A percentile compares a stretch with the other conserved stretches of the same genome.
phyloP scores from a whole-genome alignment of 805 yeast species.

The Yamadazyma insecticola region DNA sequence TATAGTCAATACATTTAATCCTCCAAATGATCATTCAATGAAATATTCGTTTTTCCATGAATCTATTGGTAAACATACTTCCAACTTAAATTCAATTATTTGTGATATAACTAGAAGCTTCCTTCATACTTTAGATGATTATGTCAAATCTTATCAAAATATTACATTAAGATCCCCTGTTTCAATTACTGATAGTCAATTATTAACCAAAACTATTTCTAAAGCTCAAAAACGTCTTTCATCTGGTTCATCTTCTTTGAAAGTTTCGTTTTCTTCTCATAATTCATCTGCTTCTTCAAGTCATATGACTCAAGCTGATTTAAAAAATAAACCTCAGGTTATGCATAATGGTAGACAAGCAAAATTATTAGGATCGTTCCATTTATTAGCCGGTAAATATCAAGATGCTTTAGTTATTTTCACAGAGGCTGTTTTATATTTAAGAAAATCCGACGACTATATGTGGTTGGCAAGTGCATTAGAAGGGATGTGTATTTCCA shows the following conservation, averaged over 20 bases:
- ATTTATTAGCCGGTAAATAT: constrained; percentile 74
- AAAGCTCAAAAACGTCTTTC: constrained; percentile 40
- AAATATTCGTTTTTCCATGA: constrained; percentile 20
- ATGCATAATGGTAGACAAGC: constrained; percentile 67
- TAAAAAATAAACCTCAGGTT: constrained; percentile 30
- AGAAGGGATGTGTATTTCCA: constrained; percentile 72
- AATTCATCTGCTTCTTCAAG: constrained; percentile 4
- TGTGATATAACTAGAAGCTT: constrained; percentile 70
- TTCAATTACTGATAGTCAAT: constrained; percentile 48
- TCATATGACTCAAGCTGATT: constrained; percentile 14
- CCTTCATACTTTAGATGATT: constrained; percentile 57
- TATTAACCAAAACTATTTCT: constrained; percentile 34
- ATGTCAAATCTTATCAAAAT: constrained; percentile 70
- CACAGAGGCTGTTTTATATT: constrained; percentile 61
- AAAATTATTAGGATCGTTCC: constrained; percentile 73
- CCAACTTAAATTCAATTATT: constrained; percentile 52
- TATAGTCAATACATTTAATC: constrained; percentile 6
- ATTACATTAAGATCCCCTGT: constrained; percentile 84
- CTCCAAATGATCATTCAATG: constrained; percentile 13
- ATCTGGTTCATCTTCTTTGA: constrained; percentile 32
- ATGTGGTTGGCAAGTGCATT: constrained; percentile 86
- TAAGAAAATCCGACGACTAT: constrained; percentile 64
- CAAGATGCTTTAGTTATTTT: constrained; percentile 66
- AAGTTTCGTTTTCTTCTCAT: constrained; percentile 20
- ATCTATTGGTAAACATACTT: constrained; percentile 15